Conservation (phyloP, 2,329 filamentous ascomycete species). For the Claviceps cyperi region DNA sequence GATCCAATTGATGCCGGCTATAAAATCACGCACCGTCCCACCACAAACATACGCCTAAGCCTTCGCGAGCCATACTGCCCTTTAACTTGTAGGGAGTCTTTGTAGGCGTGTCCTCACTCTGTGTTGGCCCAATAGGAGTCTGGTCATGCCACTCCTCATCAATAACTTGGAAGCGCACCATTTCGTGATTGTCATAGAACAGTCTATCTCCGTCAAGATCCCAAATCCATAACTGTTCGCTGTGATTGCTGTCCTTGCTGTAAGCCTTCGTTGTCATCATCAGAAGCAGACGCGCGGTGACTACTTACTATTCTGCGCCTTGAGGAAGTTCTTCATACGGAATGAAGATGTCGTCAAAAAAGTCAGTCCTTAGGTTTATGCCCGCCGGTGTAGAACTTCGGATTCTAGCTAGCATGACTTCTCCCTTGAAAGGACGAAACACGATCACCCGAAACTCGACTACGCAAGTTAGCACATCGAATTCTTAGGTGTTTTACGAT, state of each 20-base stretch:
- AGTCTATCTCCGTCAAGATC: constrained; percentile 57
- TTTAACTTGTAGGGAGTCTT: constrained; percentile 59
- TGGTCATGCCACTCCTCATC: constrained; percentile 87
- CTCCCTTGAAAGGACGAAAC: constrained; percentile 90
- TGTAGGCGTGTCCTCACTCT: constrained; percentile 45
- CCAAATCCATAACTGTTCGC: constrained; percentile 77
- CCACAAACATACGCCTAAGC: constrained; percentile 49
- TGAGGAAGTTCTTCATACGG: constrained; percentile 60
- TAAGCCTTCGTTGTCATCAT: neutral
- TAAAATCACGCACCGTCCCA: constrained; percentile 31
- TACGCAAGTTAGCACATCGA: constrained; percentile 19
- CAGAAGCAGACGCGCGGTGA: neutral
- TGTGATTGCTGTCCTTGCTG: constrained; percentile 41
- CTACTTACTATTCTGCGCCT: constrained; percentile 58
- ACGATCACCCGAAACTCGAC: constrained; percentile 89
- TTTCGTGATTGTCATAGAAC: constrained; percentile 82
- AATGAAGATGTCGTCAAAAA: constrained; percentile 87
- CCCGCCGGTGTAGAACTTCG: constrained; percentile 56
- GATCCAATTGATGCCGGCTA: constrained; percentile 4
- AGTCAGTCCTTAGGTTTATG: constrained; percentile 71
- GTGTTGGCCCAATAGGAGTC: constrained; percentile 51
- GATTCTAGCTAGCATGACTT: constrained; percentile 78
- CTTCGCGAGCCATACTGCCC: constrained; percentile 48
- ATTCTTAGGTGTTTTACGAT: neutral
- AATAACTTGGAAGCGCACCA: constrained; percentile 73